Percentiles rank a stretch among this genome's conserved stretches.
These are phyloP conservation scores for Diplodia seriata DNA, from an alignment of 2,329 filamentous ascomycete genomes.

Conservation along the genomic window DNA sequence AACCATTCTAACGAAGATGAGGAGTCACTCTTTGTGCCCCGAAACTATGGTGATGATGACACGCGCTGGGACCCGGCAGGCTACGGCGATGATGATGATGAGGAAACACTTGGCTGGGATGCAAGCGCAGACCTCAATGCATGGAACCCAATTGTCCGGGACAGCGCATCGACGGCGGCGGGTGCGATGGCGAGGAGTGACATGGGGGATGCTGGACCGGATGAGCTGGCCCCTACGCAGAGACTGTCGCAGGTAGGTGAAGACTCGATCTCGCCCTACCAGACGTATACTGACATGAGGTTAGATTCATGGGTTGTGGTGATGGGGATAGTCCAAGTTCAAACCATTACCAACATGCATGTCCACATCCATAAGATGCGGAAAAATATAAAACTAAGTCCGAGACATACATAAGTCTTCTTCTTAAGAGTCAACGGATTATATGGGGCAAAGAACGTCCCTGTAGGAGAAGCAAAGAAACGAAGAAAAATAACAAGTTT, in stretches of 20 bases:
- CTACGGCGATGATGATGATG: slow-evolving; percentile 56
- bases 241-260: slow-evolving; percentile 69
- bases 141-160: slow-evolving; percentile 54
- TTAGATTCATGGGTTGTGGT: slow-evolving; percentile 19
- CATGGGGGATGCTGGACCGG: slow-evolving; percentile 31
- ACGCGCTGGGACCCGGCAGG: slow-evolving; percentile 72
- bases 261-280: background rate
- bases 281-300: background rate
- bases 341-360: background rate
- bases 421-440: no score
- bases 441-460: no score
- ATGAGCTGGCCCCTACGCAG: slow-evolving; percentile 73
- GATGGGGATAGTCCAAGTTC: background rate
- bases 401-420: no score
- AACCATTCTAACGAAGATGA: slow-evolving; percentile 44
- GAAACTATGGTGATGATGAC: slow-evolving; percentile 66
- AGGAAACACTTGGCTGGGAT: slow-evolving; percentile 76
- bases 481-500: no score
- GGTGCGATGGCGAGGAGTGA: slow-evolving; percentile 8
- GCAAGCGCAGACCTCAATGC: slow-evolving; percentile 63
- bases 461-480: no score
- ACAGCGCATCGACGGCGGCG: slow-evolving; percentile 40
- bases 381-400: no score
- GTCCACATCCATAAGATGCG: no score
- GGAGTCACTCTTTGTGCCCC: slow-evolving; percentile 73